Conservation (phyloP, 1,284 basidiomycete species). For the Trametes sp. region DNA sequence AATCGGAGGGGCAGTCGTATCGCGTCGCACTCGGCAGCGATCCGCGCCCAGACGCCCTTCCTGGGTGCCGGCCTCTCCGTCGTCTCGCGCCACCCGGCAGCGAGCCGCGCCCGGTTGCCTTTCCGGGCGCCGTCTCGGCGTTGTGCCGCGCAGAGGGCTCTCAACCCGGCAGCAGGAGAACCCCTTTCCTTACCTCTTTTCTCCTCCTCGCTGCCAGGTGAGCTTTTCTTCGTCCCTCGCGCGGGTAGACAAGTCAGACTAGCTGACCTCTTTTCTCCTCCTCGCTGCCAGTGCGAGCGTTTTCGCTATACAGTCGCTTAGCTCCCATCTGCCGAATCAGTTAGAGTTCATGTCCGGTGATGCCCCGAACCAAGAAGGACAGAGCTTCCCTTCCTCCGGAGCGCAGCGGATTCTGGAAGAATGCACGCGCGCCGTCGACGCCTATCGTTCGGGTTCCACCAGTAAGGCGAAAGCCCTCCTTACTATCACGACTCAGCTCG, state of each 20-base stretch:
- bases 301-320: background rate
- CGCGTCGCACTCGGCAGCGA: constrained; percentile 1
- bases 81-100: constrained; percentile 1
- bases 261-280: background rate
- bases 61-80: background rate
- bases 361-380: too few relatives aligned
- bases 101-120: constrained; percentile 1
- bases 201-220: constrained; percentile 4
- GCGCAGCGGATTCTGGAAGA: too few relatives aligned
- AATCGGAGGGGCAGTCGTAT: background rate
- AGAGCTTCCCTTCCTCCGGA: background rate
- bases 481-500: background rate
- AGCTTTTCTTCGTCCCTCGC: background rate
- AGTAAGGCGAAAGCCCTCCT: too few relatives aligned
- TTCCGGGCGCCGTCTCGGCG: background rate
- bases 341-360: background rate
- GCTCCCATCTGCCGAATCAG: background rate
- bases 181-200: background rate
- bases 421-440: too few relatives aligned
- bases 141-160: constrained; percentile 2
- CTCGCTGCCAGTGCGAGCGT: background rate
- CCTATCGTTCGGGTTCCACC: too few relatives aligned
- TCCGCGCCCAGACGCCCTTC: background rate
- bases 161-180: background rate
- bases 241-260: background rate